Percentiles rank a stretch among this genome's conserved stretches.
Conservation (phyloP, 306 rosid genomes). For the Quercus ilex region DNA sequence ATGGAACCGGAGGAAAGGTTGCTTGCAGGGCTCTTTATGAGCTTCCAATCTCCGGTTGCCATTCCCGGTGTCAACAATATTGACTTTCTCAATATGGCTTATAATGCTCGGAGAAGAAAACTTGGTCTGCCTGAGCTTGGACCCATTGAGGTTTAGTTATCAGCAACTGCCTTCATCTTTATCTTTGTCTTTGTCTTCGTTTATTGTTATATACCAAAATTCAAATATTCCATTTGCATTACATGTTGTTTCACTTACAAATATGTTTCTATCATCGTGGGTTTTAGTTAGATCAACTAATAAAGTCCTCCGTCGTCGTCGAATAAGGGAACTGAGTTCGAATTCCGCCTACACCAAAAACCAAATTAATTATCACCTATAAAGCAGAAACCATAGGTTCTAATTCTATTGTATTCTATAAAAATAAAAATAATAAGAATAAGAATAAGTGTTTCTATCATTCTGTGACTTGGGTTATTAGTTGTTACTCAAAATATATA, state of each 20-base stretch:
- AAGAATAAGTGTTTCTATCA: background rate
- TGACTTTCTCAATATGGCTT: conserved; percentile 85
- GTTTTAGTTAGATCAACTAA: too few species aligned
- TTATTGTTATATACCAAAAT: background rate
- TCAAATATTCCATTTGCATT: background rate
- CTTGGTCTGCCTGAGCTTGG: conserved; percentile 81
- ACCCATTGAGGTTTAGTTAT: conserved; percentile 65
- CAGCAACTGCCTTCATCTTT: background rate
- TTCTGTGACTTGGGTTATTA: background rate
- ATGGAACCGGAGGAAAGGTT: conserved; percentile 88
- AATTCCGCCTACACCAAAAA: too few species aligned
- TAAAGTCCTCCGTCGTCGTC: too few species aligned
- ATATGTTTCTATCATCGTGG: background rate
- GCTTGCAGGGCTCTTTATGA: conserved; percentile 87
- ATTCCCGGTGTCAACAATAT: conserved; percentile 91
- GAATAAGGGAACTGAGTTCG: too few species aligned
- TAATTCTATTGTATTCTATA: too few species aligned
- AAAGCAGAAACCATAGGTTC: too few species aligned
- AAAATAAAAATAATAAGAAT: too few species aligned
- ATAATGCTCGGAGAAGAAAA: conserved; percentile 78
- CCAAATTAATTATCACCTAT: too few species aligned
- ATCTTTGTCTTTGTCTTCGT: background rate
- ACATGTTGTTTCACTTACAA: background rate
- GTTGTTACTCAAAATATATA: background rate
- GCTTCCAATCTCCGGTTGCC: conserved; percentile 87